Conservation (phyloP, 768 basidiomycete species). For the Rubroboletus pulcherrimus region DNA sequence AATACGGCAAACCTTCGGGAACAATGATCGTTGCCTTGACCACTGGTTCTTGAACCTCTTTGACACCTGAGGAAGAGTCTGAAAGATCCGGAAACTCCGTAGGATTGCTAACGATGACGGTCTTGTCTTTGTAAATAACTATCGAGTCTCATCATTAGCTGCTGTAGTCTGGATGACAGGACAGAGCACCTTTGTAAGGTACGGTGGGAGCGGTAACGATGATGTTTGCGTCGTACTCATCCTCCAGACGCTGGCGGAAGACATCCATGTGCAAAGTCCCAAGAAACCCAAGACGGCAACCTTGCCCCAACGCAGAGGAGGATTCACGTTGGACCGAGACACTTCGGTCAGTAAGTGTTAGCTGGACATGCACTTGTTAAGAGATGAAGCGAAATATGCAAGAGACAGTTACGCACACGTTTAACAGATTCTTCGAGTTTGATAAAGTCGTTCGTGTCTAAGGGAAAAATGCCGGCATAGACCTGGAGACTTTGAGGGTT, state of each 20-base stretch:
- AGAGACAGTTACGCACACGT: constrained; percentile 47
- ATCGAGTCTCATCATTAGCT: constrained; percentile 1
- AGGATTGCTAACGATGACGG: constrained; percentile 78
- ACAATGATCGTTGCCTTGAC: constrained; percentile 93
- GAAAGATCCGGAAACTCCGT: constrained; percentile 88
- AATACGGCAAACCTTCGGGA: constrained; percentile 65
- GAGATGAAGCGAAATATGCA: constrained; percentile 1
- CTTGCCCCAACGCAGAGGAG: constrained; percentile 92
- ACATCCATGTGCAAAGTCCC: constrained; percentile 97
- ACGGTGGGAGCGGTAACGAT: constrained; percentile 96
- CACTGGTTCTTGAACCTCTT: constrained; percentile 85
- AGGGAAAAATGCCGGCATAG: constrained; percentile 91
- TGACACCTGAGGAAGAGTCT: constrained; percentile 57
- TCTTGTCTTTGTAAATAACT: constrained; percentile 75
- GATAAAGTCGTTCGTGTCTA: constrained; percentile 85
- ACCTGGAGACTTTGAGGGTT: constrained; percentile 49
- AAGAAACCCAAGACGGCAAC: constrained; percentile 90
- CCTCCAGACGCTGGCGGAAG: constrained; percentile 92
- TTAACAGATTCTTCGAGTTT: constrained; percentile 96
- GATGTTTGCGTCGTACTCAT: constrained; percentile 92
- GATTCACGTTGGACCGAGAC: constrained; percentile 90
- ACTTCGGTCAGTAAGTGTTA: constrained; percentile 82
- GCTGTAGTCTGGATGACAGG: not conserved
- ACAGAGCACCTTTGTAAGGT: constrained; percentile 70
- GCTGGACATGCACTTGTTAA: constrained; percentile 37